phyloP scores from a whole-genome alignment of 176 grass and related monocot genomes.

The Themeda triandra region DNA sequence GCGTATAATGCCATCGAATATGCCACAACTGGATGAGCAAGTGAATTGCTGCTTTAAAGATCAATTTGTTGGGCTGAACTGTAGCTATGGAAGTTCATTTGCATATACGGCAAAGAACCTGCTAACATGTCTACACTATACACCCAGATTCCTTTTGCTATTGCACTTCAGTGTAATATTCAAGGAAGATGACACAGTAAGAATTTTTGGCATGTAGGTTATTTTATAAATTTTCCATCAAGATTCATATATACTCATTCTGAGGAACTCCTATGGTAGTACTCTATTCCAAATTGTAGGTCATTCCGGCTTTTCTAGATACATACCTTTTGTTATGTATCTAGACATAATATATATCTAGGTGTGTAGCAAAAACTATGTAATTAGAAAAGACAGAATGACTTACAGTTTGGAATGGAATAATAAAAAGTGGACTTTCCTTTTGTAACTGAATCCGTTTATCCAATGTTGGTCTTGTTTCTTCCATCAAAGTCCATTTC shows the following conservation, averaged over 20 bases:
- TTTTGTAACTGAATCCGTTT: neutral
- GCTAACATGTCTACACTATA: neutral
- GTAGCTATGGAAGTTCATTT: neutral
- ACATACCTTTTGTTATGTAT: neutral
- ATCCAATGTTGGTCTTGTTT: neutral
- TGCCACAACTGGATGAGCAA: neutral
- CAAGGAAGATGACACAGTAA: neutral
- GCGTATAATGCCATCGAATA: neutral
- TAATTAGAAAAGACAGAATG: neutral
- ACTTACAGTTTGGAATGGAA: neutral
- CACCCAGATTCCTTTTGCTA: neutral
- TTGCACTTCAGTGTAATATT: neutral
- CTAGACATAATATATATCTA: neutral
- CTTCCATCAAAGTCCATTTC: neutral
- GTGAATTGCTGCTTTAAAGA: neutral
- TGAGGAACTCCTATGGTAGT: conserved; percentile 5
- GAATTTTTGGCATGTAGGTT: neutral
- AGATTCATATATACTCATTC: neutral
- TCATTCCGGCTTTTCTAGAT: too few relatives aligned
- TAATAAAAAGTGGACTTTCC: neutral
- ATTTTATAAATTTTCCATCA: neutral
- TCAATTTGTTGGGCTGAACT: conserved; percentile 9
- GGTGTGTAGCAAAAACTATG: neutral
- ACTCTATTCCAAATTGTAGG: neutral
- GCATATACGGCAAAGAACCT: neutral